A percentile compares a stretch with the other conserved stretches of the same genome.
These are phyloP conservation scores for Jasminum sambac DNA, from an alignment of 257 asterid genomes.

Conservation along the genomic window DNA sequence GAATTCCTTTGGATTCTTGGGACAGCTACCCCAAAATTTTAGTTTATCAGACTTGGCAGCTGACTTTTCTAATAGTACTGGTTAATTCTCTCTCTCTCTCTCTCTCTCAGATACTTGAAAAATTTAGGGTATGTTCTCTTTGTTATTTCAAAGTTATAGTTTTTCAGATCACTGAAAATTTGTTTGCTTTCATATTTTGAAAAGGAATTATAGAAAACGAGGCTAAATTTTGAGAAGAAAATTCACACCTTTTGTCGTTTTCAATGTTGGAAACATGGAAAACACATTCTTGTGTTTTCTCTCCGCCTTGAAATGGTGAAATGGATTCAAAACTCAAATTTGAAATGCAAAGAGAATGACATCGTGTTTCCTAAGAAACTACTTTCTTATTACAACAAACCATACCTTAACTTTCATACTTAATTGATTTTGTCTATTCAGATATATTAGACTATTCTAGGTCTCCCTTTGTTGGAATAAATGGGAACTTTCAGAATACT, in stretches of 20 bases:
- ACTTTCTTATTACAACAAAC: background rate
- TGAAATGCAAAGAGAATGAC: too few relatives aligned
- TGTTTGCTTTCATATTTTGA: too few relatives aligned
- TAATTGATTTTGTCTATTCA: conserved; percentile 19
- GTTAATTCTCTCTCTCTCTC: conserved; percentile 25
- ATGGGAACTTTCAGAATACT: conserved; percentile 33
- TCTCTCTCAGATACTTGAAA: background rate
- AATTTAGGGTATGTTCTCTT: too few relatives aligned
- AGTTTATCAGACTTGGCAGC: conserved; percentile 47
- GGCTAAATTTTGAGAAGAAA: too few relatives aligned
- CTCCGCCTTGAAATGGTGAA: too few relatives aligned
- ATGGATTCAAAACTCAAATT: too few relatives aligned
- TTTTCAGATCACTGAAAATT: too few relatives aligned
- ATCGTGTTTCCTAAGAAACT: background rate
- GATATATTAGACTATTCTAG: conserved; percentile 45
- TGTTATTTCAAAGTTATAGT: too few relatives aligned
- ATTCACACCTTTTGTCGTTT: too few relatives aligned
- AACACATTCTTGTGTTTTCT: too few relatives aligned
- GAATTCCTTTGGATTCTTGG: conserved; percentile 38
- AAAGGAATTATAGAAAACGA: too few relatives aligned
- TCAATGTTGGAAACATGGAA: too few relatives aligned
- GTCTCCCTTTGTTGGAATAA: conserved; percentile 40
- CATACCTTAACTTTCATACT: conserved; percentile 3
- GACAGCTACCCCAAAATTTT: conserved; percentile 47
- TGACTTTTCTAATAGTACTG: conserved; percentile 39